phyloP scores from a whole-genome alignment of 2,329 filamentous ascomycete species.

The Penicillium brasilianum region DNA sequence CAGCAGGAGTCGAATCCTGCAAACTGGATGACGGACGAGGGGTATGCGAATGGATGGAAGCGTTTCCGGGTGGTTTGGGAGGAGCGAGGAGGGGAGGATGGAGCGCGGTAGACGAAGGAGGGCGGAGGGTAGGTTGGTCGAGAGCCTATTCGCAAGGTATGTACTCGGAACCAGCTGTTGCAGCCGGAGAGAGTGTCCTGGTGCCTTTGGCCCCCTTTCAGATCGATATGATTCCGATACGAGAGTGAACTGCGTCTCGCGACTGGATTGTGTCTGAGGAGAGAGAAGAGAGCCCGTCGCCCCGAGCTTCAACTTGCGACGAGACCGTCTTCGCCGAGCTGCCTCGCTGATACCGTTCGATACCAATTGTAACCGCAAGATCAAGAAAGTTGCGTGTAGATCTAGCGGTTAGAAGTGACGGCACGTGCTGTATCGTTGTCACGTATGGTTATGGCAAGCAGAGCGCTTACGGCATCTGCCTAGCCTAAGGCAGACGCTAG shows the following conservation, averaged over 20 bases:
- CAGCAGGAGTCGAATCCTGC: slow-evolving; percentile 28
- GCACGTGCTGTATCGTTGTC: slow-evolving; percentile 6
- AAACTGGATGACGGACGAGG: slow-evolving; percentile 23
- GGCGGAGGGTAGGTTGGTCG: slow-evolving; percentile 29
- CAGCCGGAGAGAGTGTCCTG: slow-evolving; percentile 10
- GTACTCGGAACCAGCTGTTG: slow-evolving; percentile 25
- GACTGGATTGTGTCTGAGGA: slow-evolving; percentile 16
- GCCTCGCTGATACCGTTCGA: slow-evolving; percentile 10
- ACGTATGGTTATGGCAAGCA: slow-evolving; percentile 13
- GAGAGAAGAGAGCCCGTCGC: slow-evolving; percentile 8
- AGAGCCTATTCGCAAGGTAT: slow-evolving; percentile 26
- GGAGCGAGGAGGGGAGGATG: slow-evolving; percentile 23
- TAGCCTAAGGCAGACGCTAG: slow-evolving; percentile 17
- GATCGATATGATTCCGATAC: slow-evolving; percentile 3
- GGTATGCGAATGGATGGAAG: slow-evolving; percentile 25
- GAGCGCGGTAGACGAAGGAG: slow-evolving; percentile 23
- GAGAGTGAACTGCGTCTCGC: slow-evolving; percentile 8
- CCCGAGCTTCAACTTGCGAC: slow-evolving; percentile 27
- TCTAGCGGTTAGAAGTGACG: background rate
- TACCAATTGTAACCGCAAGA: slow-evolving; percentile 8
- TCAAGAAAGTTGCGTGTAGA: background rate
- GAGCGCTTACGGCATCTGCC: slow-evolving; percentile 14
- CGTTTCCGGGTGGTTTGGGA: slow-evolving; percentile 17
- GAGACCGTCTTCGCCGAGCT: slow-evolving; percentile 28
- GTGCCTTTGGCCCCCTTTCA: slow-evolving; percentile 1